These are phyloP conservation scores for Beauveria sp. DNA, from an alignment of 2,329 filamentous ascomycete species.

Conservation along the genomic window DNA sequence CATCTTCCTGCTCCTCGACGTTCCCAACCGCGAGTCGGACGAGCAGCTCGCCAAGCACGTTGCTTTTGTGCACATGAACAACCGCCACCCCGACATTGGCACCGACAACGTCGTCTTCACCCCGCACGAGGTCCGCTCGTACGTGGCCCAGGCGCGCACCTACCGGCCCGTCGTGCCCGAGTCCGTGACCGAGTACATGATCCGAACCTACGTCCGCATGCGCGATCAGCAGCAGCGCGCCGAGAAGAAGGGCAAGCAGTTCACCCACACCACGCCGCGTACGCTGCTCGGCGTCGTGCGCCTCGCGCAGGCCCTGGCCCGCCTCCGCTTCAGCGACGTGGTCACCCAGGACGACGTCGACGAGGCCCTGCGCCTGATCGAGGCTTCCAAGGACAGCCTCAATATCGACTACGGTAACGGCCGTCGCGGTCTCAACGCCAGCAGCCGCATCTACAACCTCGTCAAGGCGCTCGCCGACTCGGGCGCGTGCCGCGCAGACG, in stretches of 20 bases:
- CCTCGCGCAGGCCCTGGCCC: slow-evolving; percentile 86
- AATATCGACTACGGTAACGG: slow-evolving; percentile 59
- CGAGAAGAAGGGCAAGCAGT: slow-evolving; percentile 84
- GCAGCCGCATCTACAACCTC: slow-evolving; percentile 89
- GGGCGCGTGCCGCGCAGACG: slow-evolving; percentile 74
- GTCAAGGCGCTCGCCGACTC: slow-evolving; percentile 82
- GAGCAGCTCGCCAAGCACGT: slow-evolving; percentile 94
- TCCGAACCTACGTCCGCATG: slow-evolving; percentile 92
- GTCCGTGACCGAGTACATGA: slow-evolving; percentile 87
- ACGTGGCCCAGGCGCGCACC: slow-evolving; percentile 85
- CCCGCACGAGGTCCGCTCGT: slow-evolving; percentile 89
- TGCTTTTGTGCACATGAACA: slow-evolving; percentile 95
- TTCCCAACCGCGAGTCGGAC: slow-evolving; percentile 79
- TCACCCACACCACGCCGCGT: slow-evolving; percentile 88
- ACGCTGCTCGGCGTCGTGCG: slow-evolving; percentile 89
- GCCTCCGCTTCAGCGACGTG: slow-evolving; percentile 77
- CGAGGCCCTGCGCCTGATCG: slow-evolving; percentile 82
- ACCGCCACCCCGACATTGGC: slow-evolving; percentile 72
- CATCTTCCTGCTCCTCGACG: slow-evolving; percentile 93
- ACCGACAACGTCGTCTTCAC: slow-evolving; percentile 65
- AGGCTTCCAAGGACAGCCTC: slow-evolving; percentile 88
- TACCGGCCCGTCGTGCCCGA: slow-evolving; percentile 83
- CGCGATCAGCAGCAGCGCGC: slow-evolving; percentile 86
- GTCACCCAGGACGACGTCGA: slow-evolving; percentile 92
- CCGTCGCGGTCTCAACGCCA: slow-evolving; percentile 67